Conservation (phyloP, 2,329 filamentous ascomycete genomes). For the Pseudogymnoascus sp. region DNA sequence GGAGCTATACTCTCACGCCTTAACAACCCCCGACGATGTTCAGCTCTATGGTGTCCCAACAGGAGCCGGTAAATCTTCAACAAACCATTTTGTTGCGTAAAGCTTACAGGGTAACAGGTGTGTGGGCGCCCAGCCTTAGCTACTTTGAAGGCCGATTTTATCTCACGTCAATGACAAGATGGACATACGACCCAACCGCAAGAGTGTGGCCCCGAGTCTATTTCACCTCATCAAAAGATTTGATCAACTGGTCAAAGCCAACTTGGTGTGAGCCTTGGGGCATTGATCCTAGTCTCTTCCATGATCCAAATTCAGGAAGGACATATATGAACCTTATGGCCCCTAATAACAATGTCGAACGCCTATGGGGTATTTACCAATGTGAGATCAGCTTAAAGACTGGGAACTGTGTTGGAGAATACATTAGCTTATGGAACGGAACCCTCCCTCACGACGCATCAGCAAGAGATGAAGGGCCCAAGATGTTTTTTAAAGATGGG, state of each 20-base stretch:
- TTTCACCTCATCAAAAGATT: slow-evolving; percentile 13
- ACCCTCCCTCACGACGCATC: slow-evolving; percentile 9
- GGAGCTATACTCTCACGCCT: slow-evolving; percentile 26
- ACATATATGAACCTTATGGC: slow-evolving; percentile 15
- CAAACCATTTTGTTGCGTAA: not conserved
- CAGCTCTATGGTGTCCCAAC: slow-evolving; percentile 13
- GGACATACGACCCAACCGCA: slow-evolving; percentile 17
- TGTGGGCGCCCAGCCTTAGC: slow-evolving; percentile 12
- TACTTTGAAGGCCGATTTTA: slow-evolving; percentile 12
- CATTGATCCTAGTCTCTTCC: slow-evolving; percentile 14
- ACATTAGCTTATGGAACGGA: slow-evolving; percentile 14
- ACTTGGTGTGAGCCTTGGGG: slow-evolving; percentile 14
- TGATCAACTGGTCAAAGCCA: slow-evolving; percentile 12
- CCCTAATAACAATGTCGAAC: slow-evolving; percentile 13
- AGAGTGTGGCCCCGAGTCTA: slow-evolving; percentile 16
- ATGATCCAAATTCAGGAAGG: slow-evolving; percentile 10
- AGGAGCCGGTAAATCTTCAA: slow-evolving; percentile 8
- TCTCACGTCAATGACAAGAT: slow-evolving; percentile 12
- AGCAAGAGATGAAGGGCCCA: slow-evolving; percentile 11
- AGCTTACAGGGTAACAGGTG: not conserved
- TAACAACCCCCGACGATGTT: slow-evolving; percentile 11
- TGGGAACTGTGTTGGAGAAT: slow-evolving; percentile 14
- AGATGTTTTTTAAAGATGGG: slow-evolving; percentile 12
- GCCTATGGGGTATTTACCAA: slow-evolving; percentile 15
- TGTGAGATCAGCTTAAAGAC: slow-evolving; percentile 11